These are phyloP conservation scores for Ilyonectria sp. DNA, from an alignment of 2,329 filamentous ascomycete genomes.

Conservation along the genomic window DNA sequence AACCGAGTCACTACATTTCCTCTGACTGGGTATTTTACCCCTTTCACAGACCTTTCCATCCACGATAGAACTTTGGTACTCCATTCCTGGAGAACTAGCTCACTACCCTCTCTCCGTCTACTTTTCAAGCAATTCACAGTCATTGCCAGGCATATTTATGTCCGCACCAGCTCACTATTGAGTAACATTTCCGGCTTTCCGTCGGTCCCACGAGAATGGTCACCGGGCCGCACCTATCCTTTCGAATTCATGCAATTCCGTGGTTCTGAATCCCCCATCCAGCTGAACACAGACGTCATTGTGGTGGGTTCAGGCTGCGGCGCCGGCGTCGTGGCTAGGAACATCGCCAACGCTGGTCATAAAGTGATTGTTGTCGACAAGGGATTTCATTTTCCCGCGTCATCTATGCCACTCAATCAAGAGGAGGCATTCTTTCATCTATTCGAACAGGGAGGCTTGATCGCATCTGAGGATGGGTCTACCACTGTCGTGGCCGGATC, in stretches of 20 bases:
- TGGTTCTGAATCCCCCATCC: constrained; percentile 58
- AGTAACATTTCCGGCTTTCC: no score
- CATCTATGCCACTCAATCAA: constrained; percentile 75
- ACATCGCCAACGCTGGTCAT: constrained; percentile 78
- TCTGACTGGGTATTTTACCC: no score
- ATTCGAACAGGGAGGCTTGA: constrained; percentile 15
- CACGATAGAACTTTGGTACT: no score
- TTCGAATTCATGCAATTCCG: constrained; percentile 68
- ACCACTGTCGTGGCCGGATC: constrained; percentile 75
- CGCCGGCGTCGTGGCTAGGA: constrained; percentile 81
- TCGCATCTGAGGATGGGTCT: constrained; percentile 59
- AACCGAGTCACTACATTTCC: no score
- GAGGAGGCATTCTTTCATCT: constrained; percentile 18
- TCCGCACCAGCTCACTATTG: no score
- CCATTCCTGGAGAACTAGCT: no score
- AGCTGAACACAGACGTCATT: constrained; percentile 81
- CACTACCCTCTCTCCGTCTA: no score
- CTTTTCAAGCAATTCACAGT: no score
- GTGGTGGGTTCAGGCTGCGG: constrained; percentile 87
- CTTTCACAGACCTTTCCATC: no score
- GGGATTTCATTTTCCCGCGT: constrained; percentile 76
- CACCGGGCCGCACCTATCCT: background rate
- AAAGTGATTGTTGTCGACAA: constrained; percentile 83
- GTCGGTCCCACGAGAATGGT: no score
- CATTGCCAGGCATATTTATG: no score